phyloP scores from a whole-genome alignment of 1,284 basidiomycete genomes.

The Pseudozyma sp. region DNA sequence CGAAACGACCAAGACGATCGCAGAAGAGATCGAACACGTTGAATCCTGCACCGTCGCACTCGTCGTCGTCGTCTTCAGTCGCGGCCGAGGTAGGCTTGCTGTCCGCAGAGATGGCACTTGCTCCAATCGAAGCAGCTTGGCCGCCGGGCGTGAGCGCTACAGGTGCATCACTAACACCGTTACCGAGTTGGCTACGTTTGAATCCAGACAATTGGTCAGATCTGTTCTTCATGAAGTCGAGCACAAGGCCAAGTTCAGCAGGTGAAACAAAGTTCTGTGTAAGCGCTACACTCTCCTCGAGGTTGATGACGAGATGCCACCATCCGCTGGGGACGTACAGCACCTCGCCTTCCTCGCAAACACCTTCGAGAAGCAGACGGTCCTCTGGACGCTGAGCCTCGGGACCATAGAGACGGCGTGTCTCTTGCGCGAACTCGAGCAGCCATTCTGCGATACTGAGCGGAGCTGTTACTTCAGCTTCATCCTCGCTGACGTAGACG shows the following conservation, averaged over 20 bases:
- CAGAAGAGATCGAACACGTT: conserved; percentile 53
- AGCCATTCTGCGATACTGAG: conserved; percentile 70
- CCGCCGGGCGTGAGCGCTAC: conserved; percentile 22
- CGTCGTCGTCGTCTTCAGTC: conserved; percentile 41
- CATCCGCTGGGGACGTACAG: conserved; percentile 69
- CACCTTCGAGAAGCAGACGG: conserved; percentile 68
- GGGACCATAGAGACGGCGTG: conserved; percentile 67
- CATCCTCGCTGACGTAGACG: conserved; percentile 69
- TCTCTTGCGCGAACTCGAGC: conserved; percentile 68
- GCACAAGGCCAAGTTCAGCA: conserved; percentile 69
- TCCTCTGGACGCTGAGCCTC: conserved; percentile 28
- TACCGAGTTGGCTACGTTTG: conserved; percentile 47
- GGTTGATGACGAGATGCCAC: conserved; percentile 66
- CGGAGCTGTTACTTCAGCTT: conserved; percentile 69
- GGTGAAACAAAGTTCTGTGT: conserved; percentile 72
- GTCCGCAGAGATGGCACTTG: neutral
- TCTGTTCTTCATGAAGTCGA: conserved; percentile 70
- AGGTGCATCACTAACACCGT: neutral
- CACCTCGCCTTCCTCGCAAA: conserved; percentile 69
- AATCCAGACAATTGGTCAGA: conserved; percentile 71
- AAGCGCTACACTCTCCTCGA: conserved; percentile 68
- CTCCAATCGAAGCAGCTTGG: conserved; percentile 19
- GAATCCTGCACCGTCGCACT: conserved; percentile 45
- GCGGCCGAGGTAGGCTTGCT: neutral
- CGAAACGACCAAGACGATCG: conserved; percentile 45